These are phyloP conservation scores for Fomitopsis serialis DNA, from an alignment of 768 basidiomycete genomes.

Conservation along the genomic window DNA sequence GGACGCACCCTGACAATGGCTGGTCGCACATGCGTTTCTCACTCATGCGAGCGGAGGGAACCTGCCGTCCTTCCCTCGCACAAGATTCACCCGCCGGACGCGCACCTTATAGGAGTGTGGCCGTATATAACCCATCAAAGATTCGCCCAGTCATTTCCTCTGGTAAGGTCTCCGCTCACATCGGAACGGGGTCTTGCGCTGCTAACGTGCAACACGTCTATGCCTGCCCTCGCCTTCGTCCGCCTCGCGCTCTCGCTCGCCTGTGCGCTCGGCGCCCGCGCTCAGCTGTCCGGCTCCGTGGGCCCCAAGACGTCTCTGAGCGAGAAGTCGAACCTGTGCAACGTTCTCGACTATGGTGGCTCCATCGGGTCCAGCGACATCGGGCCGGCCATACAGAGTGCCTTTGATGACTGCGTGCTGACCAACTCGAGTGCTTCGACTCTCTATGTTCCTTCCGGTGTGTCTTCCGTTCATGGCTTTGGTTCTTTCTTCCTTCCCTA, in stretches of 20 bases:
- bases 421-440: constrained; percentile 17
- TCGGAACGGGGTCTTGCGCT: too few relatives aligned
- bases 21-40: too few relatives aligned
- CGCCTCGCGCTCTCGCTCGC: constrained; percentile 5
- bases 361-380: constrained; percentile 24
- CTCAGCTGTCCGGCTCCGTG: constrained; percentile 19
- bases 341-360: constrained; percentile 24
- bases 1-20: too few relatives aligned
- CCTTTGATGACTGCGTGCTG: constrained; percentile 24
- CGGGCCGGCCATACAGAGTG: constrained; percentile 23
- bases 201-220: too few relatives aligned
- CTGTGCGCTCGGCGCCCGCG: neutral
- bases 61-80: too few relatives aligned
- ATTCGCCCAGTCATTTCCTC: too few relatives aligned
- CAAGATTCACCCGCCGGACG: too few relatives aligned
- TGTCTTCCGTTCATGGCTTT: neutral
- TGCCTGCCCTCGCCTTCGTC: neutral
- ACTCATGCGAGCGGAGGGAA: too few relatives aligned
- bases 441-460: constrained; percentile 21
- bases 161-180: too few relatives aligned
- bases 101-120: too few relatives aligned
- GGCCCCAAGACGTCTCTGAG: constrained; percentile 20
- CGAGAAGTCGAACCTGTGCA: constrained; percentile 21
- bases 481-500: too few relatives aligned
- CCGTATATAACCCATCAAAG: too few relatives aligned